Evolutionary conservation across 768 basidiomycete genomes (phyloP).

Genomic region (Cubamyces lactineus): DNA sequence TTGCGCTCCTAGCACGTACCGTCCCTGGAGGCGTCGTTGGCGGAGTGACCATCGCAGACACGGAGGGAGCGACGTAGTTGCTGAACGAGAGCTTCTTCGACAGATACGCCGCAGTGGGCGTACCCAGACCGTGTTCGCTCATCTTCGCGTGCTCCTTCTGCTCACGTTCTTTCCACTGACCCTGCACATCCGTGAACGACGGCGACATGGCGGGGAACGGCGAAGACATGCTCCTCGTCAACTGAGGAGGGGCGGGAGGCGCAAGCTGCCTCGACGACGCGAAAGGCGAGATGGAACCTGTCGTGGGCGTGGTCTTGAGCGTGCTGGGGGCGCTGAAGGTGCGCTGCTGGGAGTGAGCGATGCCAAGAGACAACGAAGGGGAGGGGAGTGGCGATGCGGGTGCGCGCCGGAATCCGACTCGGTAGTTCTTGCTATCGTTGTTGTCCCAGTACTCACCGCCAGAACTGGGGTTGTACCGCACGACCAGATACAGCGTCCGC

Average conservation of each 20-base stretch:
- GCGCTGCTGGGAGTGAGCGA: slow-evolving; percentile 32
- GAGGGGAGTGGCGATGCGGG: slow-evolving; percentile 27
- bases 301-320: slow-evolving; percentile 33
- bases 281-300: slow-evolving; percentile 16
- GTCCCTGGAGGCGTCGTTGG: slow-evolving; percentile 33
- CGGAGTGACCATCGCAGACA: slow-evolving; percentile 29
- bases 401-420: slow-evolving; percentile 59
- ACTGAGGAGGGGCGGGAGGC: slow-evolving; percentile 14
- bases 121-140: slow-evolving; percentile 7
- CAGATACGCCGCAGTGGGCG: slow-evolving; percentile 29
- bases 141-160: slow-evolving; percentile 12
- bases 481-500: slow-evolving; percentile 63
- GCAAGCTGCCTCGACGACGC: slow-evolving; percentile 15
- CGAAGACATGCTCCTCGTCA: slow-evolving; percentile 19
- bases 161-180: slow-evolving; percentile 16
- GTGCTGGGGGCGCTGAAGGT: slow-evolving; percentile 37
- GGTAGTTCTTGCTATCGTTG: slow-evolving; percentile 78
- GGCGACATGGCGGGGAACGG: slow-evolving; percentile 15
- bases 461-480: slow-evolving; percentile 49
- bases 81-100: slow-evolving; percentile 43
- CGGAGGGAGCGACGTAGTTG: slow-evolving; percentile 54
- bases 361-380: slow-evolving; percentile 15
- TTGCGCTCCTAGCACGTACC: slow-evolving; percentile 21
- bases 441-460: slow-evolving; percentile 95
- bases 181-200: slow-evolving; percentile 7